Evolutionary conservation across 2,329 filamentous ascomycete genomes (phyloP).

Genomic region (Trichoderma sp.): DNA sequence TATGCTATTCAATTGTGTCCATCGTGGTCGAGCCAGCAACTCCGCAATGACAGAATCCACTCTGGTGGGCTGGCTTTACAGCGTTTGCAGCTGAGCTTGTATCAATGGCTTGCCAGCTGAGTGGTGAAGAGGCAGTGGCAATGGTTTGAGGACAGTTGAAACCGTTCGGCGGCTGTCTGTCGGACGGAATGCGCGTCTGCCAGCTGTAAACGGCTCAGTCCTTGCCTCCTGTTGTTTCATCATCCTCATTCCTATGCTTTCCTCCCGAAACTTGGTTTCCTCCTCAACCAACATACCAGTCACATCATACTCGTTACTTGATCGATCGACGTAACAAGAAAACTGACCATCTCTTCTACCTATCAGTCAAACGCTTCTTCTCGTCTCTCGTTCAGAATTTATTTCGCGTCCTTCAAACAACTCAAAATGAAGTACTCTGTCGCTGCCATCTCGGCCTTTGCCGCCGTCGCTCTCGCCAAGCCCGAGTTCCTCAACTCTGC

Average conservation of each 20-base stretch:
- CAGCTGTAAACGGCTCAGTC: background rate
- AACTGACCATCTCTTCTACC: background rate
- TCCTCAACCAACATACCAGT: conserved; percentile 1
- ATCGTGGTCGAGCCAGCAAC: background rate
- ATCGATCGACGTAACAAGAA: background rate
- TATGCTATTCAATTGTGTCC: background rate
- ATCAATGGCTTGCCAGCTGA: conserved; percentile 1
- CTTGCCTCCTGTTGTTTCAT: conserved; percentile 2
- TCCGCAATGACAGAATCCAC: background rate
- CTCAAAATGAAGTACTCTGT: conserved; percentile 42
- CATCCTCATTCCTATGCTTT: background rate
- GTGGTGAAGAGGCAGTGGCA: background rate
- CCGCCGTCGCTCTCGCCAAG: conserved; percentile 32
- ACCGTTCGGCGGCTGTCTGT: background rate
- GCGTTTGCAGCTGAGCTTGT: background rate
- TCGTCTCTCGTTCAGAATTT: conserved; percentile 19
- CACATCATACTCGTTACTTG: background rate
- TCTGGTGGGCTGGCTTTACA: background rate
- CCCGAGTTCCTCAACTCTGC: conserved; percentile 37
- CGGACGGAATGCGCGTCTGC: background rate
- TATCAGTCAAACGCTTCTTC: conserved; percentile 8
- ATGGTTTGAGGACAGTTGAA: background rate
- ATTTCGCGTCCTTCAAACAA: conserved; percentile 11
- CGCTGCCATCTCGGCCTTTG: conserved; percentile 34
- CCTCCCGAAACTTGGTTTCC: background rate